Evolutionary conservation across 345 rosid genomes (phyloP).

Genomic region (Zanthoxylum bungeanum): DNA sequence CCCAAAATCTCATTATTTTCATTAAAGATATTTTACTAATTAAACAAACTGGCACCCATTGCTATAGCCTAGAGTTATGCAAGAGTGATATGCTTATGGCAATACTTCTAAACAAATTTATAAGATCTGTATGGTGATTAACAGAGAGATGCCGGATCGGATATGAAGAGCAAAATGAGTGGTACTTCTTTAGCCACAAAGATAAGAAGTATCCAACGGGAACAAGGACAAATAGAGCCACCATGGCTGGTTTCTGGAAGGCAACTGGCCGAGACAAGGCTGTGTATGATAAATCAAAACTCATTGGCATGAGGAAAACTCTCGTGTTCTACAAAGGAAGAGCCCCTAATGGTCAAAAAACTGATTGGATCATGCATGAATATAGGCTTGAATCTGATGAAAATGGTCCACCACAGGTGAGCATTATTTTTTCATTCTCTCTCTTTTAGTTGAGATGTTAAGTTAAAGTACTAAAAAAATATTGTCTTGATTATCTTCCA

Average conservation of each 20-base stretch:
- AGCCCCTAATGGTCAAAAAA: not conserved
- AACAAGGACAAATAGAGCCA: not conserved
- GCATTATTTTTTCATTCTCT: too few species aligned
- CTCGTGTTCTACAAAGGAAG: slow-evolving; percentile 1
- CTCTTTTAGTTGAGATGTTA: too few species aligned
- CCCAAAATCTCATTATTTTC: too few species aligned
- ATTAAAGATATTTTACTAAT: too few species aligned
- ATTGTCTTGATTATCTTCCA: slow-evolving; percentile 12
- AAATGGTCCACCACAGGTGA: too few species aligned
- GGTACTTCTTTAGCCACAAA: slow-evolving; percentile 99
- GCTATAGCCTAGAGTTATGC: too few species aligned
- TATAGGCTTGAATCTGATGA: not conserved
- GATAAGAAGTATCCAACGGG: slow-evolving; percentile 74
- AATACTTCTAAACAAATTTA: too few species aligned
- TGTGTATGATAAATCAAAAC: not conserved
- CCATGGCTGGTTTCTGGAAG: not conserved
- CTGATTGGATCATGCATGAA: not conserved
- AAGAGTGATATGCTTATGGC: too few species aligned
- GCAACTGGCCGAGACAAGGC: not conserved
- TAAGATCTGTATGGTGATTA: slow-evolving; percentile 21
- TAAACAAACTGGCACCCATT: too few species aligned
- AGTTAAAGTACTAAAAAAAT: too few species aligned
- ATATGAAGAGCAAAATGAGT: slow-evolving; percentile 90
- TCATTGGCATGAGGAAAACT: not conserved
- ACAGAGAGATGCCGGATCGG: slow-evolving; percentile 87